Base-by-base conservation (phyloP, 768 basidiomycete species). In the Trametes cingulata region DNA sequence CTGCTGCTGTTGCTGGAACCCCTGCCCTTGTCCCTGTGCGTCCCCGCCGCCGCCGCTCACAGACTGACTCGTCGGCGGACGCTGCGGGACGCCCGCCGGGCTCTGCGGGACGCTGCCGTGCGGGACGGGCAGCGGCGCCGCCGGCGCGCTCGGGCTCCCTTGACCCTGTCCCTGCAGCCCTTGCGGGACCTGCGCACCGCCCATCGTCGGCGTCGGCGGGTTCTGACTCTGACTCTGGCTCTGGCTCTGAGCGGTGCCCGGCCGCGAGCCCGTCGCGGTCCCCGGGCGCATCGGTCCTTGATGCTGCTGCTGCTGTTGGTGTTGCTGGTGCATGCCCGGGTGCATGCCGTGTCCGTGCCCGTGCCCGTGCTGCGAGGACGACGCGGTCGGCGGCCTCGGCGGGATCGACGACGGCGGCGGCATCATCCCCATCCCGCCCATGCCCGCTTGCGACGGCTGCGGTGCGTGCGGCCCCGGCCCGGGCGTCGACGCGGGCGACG, bases 31-130 rank as follows among this genome's bases (percentile, higher is more conserved):
- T 36, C 56, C 64, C 61, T 62, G 65, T 25, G 53, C 64, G 53
- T 65, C 62, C 50, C 52, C 53, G 63, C 67, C 55, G 58, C 52
- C 53, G 63, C 67, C 55, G 58, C 67, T 60, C 27, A 66, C 60
- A 17, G 67, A 66, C 46, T 70, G 69, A 55, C 71, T 67, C 15
- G 73, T 72, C 20, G 69, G 67, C 4, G 71, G 73, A 25, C 72
- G 67, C 48, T 67, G 65, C 8, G 60, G 61, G 9, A 62, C 54
- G 20, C 65, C 65, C 0, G 64, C 67, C 19, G 70, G 56, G 25
- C 45, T 60, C 19, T 40, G 50, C 10, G 58, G 45, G 43, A 43
- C 36, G 15, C 58, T 52, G 7, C 62, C 63, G 20, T 65, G 65
- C 46, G 65, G 68, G 41, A 67, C 56, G 0, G 68, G 67, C 20